A percentile compares a stretch with the other conserved stretches of the same genome.
Evolutionary conservation across 106 monocot species (phyloP).

Genomic region (Alisma plantagoaquatica): DNA sequence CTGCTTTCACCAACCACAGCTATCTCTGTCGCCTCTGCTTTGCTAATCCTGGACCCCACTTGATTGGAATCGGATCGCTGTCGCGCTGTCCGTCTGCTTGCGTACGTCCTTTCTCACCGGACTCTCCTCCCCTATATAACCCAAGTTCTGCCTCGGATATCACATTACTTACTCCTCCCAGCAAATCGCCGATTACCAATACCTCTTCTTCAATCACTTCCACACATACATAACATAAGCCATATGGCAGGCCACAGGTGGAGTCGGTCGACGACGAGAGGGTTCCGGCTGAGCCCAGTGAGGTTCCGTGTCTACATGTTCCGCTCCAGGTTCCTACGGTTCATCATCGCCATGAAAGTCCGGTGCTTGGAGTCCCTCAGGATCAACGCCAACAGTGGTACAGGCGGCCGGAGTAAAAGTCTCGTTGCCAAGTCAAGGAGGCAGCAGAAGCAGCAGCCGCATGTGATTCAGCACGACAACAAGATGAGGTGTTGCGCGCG

Average conservation of each 20-base stretch:
- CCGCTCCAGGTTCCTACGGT: neutral
- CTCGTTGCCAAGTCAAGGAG: neutral
- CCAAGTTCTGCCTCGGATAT: no score
- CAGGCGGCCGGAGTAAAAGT: neutral
- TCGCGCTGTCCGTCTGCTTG: no score
- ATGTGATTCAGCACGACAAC: neutral
- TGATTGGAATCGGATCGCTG: no score
- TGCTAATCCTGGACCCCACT: no score
- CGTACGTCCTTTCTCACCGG: no score
- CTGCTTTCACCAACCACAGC: no score
- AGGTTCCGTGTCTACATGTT: constrained; percentile 1
- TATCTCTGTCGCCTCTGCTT: no score
- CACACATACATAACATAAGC: no score
- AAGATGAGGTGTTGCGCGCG: neutral
- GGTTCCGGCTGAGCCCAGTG: constrained; percentile 8
- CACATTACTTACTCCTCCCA: no score
- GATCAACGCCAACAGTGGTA: neutral
- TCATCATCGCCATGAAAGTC: neutral
- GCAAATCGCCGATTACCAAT: no score
- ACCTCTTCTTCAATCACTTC: no score
- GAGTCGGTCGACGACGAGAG: constrained; percentile 3
- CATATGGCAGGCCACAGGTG: constrained; percentile 6
- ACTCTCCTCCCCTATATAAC: no score
- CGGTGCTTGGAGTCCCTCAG: neutral
- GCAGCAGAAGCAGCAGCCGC: constrained; percentile 3